phyloP scores from a whole-genome alignment of 164 flowering plant genomes.

The Santalum album region DNA sequence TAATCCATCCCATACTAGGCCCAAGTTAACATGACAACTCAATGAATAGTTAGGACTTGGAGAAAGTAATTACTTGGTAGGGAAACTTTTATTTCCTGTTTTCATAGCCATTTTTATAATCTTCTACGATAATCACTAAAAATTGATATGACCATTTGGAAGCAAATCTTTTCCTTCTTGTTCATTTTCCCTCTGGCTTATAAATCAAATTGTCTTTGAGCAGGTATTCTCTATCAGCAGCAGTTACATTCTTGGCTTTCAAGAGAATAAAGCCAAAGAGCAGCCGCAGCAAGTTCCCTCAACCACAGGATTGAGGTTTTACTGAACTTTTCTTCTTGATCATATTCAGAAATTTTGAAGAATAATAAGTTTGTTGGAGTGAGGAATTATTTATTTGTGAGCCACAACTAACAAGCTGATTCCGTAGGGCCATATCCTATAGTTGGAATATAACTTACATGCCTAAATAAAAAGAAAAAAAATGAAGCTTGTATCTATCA shows the following conservation, averaged over 20 bases:
- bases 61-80: no score
- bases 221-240: constrained; percentile 95
- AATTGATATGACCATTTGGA: neutral
- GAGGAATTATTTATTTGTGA: no score
- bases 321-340: neutral
- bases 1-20: no score
- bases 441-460: no score
- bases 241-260: constrained; percentile 89
- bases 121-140: neutral
- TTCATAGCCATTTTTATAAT: neutral
- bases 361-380: no score
- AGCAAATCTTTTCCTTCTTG: neutral
- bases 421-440: no score
- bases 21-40: no score
- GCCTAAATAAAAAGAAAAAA: no score
- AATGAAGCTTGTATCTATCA: no score
- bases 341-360: neutral
- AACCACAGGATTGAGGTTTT: neutral
- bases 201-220: constrained; percentile 6
- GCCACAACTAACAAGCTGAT: no score
- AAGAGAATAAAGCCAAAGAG: constrained; percentile 33
- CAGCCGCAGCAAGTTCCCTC: neutral
- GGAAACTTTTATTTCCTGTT: neutral
- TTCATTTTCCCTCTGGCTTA: neutral
- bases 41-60: no score